Evolutionary conservation across 176 grass and related monocot species (phyloP), one percentile per base, ranked within the genome.

Genomic region (Carex littledalei): DNA sequence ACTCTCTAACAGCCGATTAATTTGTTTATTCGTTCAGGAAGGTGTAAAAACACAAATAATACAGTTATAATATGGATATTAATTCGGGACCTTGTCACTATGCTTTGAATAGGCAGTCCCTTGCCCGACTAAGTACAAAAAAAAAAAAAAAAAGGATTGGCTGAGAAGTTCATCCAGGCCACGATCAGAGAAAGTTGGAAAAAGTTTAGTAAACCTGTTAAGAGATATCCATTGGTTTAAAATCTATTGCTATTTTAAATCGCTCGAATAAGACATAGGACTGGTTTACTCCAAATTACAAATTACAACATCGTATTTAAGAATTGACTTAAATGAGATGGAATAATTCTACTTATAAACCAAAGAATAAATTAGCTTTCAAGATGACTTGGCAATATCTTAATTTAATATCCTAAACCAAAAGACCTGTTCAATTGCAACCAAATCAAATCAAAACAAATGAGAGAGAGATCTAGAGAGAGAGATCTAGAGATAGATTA

Each of bases 371-470:
- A 14, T 54, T 54, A 6, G 20, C 20, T 63, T 43, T 81, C 15
- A 63, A 12, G 29, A 82, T 3, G 60, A 82, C 15, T 67, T 24
- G 5, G 37, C 12, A 59, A 49, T 24, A 82, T 24, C 54, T 67
- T 66, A 63, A 83, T 29, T 49, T 8, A 37, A 67, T 17, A 67
- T 21, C 43, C 45, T n/a, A 68, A 68, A 31, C n/a, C 35, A 63
- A 61, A 81, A 67, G 45, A 63, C 80, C 57, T 45, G 21, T 67
- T 83, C 62, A 50, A 67, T 81, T 16, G 22, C 9, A 81, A 16
- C 9, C 11, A 57, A 14, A 55, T 54, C 53, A 43, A 83, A 31
- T 54, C 21, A 26, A 83, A 50, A 7, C 9, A 29, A 13, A 63
- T 32, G 20, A 54, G 21, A 83, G 63, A 83, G 60, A 83, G 22